phyloP scores from a whole-genome alignment of 2,329 filamentous ascomycete species.

The Cladophialophora yegresii region DNA sequence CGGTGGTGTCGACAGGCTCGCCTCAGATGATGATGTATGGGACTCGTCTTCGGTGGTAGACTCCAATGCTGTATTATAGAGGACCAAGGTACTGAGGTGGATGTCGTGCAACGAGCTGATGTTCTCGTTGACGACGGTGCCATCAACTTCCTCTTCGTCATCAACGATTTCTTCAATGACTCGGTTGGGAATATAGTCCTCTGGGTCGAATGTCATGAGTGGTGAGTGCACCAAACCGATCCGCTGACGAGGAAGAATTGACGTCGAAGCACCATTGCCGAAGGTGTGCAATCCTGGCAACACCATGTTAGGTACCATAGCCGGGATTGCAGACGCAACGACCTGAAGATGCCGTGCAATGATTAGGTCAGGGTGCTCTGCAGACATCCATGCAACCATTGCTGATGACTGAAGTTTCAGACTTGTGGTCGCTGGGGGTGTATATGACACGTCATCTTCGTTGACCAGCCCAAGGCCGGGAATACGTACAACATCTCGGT shows the following conservation, averaged over 20 bases:
- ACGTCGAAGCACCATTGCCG: conserved; percentile 1
- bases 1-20: not conserved
- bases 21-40: not conserved
- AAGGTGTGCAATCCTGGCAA: not conserved
- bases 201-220: not conserved
- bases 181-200: not conserved
- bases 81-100: not conserved
- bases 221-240: conserved; percentile 3
- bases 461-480: not conserved
- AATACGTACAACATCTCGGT: not conserved
- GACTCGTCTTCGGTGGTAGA: not conserved
- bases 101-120: not conserved
- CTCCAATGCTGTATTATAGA: not conserved
- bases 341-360: not conserved
- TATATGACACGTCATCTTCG: not conserved
- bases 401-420: not conserved
- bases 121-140: not conserved
- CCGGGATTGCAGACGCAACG: not conserved
- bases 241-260: not conserved
- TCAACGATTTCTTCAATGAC: not conserved
- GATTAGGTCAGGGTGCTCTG: not conserved
- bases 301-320: not conserved
- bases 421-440: not conserved
- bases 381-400: not conserved
- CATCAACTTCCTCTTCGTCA: conserved; percentile 3